These are phyloP conservation scores for Tuber brumale DNA, from an alignment of 495 filamentous ascomycete species.

Conservation along the genomic window DNA sequence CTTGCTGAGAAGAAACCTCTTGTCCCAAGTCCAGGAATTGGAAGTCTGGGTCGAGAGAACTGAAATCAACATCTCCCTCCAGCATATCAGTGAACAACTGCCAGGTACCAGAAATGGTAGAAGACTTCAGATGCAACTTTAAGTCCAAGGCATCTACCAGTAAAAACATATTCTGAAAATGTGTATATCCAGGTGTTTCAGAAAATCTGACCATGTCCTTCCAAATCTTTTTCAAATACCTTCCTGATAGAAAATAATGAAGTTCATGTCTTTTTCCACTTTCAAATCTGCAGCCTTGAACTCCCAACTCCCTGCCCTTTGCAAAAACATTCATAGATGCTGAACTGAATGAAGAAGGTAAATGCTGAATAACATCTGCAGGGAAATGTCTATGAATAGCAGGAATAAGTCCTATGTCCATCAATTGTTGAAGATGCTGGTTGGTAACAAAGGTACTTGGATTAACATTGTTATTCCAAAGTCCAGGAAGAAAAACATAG, in stretches of 20 bases:
- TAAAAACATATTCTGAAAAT: background rate
- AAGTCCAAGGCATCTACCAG: background rate
- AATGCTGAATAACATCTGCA: too few species aligned
- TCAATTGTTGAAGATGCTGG: too few species aligned
- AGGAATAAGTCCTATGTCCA: too few species aligned
- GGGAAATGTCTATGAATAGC: too few species aligned
- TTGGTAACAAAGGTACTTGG: too few species aligned
- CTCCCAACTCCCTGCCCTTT: background rate
- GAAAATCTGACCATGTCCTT: background rate
- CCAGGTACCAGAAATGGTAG: background rate
- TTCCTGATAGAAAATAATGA: background rate
- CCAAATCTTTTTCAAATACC: background rate
- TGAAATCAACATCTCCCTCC: background rate
- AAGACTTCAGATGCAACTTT: background rate
- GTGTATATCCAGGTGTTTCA: background rate
- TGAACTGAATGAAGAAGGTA: background rate
- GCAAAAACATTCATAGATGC: background rate
- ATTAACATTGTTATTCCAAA: too few species aligned
- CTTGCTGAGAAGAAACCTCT: background rate
- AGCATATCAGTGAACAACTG: background rate
- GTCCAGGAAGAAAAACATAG: too few species aligned
- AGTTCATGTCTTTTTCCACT: background rate
- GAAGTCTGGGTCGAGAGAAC: background rate
- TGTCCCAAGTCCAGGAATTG: background rate
- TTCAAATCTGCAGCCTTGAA: background rate